These are phyloP conservation scores for Leptomonas pyrrhocoris DNA, from an alignment of 208 protist genomes.

Conservation along the genomic window DNA sequence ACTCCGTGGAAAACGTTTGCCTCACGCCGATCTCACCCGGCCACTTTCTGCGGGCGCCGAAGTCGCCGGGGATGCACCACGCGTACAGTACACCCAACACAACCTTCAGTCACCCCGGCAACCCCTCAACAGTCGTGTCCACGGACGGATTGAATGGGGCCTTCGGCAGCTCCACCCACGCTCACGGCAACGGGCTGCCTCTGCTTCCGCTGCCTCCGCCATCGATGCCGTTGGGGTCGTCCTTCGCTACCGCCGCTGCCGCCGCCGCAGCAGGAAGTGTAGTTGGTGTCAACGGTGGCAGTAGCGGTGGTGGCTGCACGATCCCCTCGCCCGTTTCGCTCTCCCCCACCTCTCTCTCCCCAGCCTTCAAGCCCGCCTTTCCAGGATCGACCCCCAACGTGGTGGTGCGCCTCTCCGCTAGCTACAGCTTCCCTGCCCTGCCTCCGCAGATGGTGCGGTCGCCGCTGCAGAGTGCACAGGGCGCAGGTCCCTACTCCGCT, in stretches of 20 bases:
- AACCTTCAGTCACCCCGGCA: background rate
- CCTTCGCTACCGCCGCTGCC: background rate
- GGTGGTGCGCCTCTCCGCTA: slow-evolving; percentile 35
- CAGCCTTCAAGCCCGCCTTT: slow-evolving; percentile 6
- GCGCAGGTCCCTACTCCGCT: background rate
- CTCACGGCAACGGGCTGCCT: background rate
- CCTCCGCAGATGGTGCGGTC: slow-evolving; percentile 36
- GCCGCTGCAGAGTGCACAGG: slow-evolving; percentile 13
- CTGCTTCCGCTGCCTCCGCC: slow-evolving; percentile 3
- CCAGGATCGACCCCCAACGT: slow-evolving; percentile 22
- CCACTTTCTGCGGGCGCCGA: slow-evolving; percentile 21
- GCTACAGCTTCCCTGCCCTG: slow-evolving; percentile 36
- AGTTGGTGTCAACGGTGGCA: background rate
- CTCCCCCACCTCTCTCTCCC: slow-evolving; percentile 12
- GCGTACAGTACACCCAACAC: background rate
- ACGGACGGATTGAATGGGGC: background rate
- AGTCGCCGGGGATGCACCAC: slow-evolving; percentile 15
- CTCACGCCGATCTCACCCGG: slow-evolving; percentile 26
- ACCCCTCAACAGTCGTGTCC: background rate
- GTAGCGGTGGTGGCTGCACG: background rate
- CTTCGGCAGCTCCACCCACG: background rate
- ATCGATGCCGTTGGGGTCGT: background rate
- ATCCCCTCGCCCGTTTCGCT: slow-evolving; percentile 3
- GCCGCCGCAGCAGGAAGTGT: background rate
- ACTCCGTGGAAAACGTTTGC: slow-evolving; percentile 21